Evolutionary conservation across 2,329 filamentous ascomycete species (phyloP), one percentile per base, ranked within the genome.

Genomic region (Colletotrichum coccodes): DNA sequence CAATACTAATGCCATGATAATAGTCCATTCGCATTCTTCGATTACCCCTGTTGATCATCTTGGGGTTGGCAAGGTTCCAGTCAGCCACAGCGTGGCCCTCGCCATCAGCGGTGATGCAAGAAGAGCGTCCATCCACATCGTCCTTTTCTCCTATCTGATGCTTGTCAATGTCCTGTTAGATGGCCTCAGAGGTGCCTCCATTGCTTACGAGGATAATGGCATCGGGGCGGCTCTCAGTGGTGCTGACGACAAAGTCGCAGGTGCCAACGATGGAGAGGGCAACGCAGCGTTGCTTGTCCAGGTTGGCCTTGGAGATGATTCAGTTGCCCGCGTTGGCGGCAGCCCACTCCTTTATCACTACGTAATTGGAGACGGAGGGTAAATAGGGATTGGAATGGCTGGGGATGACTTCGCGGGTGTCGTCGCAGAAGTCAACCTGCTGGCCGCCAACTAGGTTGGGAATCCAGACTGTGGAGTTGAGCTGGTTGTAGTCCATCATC

Each of bases 241-340:
- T 34, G 42, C 54, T 44, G 26, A 60, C n/a, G 28, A 34, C 28
- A 21, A 64, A 32, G 61, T 44, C 44, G 28, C 42, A 38, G 44
- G 42, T 49, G 23, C 23, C 34, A 6, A 36, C 32, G 5, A 30
- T 21, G 16, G 23, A 30, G 18, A 58, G 61, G 23, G 40, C 32
- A 7, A 32, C 12, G 21, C 46, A 32, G 32, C 23, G 28, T 40
- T 32, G 32, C 32, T 28, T 23, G 44, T 49, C 42, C 11, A 64
- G 16, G n/a, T 59, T 18, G 5, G 16, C 26, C 44, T 42, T 64
- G 8, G 61, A 47, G 32, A 64, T 32, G 23, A 36, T 34, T 30
- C 40, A 64, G 53, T 64, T 34, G 42, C 61, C 61, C 23, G 61
- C 38, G 28, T 58, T 64, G 12, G 61, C 32, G 18, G 32, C 53